phyloP scores from a whole-genome alignment of 805 yeast genomes.

The Tetrapisispora namnaoensis region DNA sequence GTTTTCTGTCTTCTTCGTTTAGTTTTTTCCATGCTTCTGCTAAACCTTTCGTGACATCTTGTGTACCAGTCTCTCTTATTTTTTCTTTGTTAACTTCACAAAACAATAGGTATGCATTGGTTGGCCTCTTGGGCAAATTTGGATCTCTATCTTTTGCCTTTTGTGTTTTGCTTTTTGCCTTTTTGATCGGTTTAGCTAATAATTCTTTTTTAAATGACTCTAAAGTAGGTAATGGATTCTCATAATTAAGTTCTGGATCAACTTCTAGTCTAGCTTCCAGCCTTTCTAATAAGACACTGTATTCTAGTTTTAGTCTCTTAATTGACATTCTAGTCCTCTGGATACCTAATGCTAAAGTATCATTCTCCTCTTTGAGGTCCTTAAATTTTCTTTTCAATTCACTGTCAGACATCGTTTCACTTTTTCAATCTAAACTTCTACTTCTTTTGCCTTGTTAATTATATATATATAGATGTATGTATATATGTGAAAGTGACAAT shows the following conservation, averaged over 20 bases:
- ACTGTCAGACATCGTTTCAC: constrained; percentile 30
- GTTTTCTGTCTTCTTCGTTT: constrained; percentile 57
- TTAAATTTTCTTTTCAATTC: constrained; percentile 59
- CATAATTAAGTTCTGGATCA: constrained; percentile 24
- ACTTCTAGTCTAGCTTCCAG: constrained; percentile 49
- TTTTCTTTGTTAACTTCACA: constrained; percentile 80
- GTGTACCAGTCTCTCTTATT: constrained; percentile 47
- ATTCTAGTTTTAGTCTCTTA: constrained; percentile 72
- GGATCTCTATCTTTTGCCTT: constrained; percentile 58
- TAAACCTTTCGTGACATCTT: constrained; percentile 66
- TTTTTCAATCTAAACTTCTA: neutral
- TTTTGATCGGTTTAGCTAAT: constrained; percentile 15
- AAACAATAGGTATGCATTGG: constrained; percentile 79
- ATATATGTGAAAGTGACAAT: no score
- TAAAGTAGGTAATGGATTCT: constrained; percentile 25
- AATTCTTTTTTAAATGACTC: constrained; percentile 21
- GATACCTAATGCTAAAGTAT: constrained; percentile 63
- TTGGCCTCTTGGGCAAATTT: constrained; percentile 77
- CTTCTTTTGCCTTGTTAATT: no score
- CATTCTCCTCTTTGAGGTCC: constrained; percentile 71
- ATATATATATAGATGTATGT: no score
- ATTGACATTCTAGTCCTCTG: constrained; percentile 68
- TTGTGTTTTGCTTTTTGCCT: constrained; percentile 21
- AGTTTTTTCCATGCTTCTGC: constrained; percentile 81
- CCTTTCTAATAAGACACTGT: constrained; percentile 68